Percentiles rank a stretch among this genome's conserved stretches.
Conservation (phyloP, 768 basidiomycete genomes). For the Suillus placidus region DNA sequence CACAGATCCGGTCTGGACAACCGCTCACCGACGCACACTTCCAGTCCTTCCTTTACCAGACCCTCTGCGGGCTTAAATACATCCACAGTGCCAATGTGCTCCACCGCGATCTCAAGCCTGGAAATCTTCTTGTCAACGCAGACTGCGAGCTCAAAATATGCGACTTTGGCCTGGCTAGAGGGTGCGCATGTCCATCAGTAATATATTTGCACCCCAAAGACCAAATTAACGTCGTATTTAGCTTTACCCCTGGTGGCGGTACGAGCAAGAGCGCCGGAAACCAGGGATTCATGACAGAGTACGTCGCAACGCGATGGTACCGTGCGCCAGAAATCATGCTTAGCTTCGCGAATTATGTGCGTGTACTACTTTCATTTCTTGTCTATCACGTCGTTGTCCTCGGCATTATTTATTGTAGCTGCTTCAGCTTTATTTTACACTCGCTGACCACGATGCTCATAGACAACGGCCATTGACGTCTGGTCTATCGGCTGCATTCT, state of each 20-base stretch:
- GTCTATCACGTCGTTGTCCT: background rate
- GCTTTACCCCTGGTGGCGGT: conserved; percentile 81
- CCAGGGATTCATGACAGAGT: conserved; percentile 99
- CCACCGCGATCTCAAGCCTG: conserved; percentile 94
- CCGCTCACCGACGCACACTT: conserved; percentile 90
- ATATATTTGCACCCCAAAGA: background rate
- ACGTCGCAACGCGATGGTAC: conserved; percentile 99
- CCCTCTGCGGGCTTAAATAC: conserved; percentile 96
- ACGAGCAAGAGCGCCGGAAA: conserved; percentile 73
- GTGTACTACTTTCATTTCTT: conserved; percentile 28
- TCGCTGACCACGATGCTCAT: conserved; percentile 20
- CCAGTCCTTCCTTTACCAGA: conserved; percentile 98
- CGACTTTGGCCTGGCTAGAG: conserved; percentile 96
- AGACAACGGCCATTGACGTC: conserved; percentile 92
- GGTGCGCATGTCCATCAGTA: conserved; percentile 27
- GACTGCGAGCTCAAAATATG: conserved; percentile 99
- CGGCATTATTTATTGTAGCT: background rate
- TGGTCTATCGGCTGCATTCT: conserved; percentile 97
- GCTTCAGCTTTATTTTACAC: background rate
- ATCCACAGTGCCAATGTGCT: conserved; percentile 98
- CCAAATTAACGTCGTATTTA: background rate
- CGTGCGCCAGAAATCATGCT: conserved; percentile 99
- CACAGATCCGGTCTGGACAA: conserved; percentile 81
- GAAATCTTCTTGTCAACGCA: conserved; percentile 94
- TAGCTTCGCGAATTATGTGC: conserved; percentile 91